Conservation (phyloP, 2,329 filamentous ascomycete genomes). For the Claviceps capensis region DNA sequence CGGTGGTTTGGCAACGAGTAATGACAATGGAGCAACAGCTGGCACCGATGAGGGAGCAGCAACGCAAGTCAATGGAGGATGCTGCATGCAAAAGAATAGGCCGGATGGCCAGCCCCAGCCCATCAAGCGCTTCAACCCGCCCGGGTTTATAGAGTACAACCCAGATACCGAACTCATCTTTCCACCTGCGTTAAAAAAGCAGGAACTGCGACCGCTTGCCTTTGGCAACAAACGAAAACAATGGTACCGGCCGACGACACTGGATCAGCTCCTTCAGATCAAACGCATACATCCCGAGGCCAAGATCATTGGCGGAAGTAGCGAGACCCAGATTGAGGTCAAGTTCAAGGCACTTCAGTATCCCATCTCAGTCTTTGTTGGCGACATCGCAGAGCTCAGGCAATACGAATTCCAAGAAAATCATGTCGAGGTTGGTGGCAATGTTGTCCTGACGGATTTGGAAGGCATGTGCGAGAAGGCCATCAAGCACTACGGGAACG, state of each 20-base stretch:
- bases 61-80: slow-evolving; percentile 27
- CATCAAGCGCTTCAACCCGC: slow-evolving; percentile 63
- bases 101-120: slow-evolving; percentile 37
- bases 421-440: slow-evolving; percentile 82
- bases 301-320: slow-evolving; percentile 91
- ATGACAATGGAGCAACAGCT: not conserved
- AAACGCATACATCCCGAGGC: slow-evolving; percentile 73
- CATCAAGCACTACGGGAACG: slow-evolving; percentile 60
- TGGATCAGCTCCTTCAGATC: slow-evolving; percentile 82
- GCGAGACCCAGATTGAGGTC: slow-evolving; percentile 95
- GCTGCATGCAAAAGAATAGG: slow-evolving; percentile 52
- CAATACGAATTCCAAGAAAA: slow-evolving; percentile 70
- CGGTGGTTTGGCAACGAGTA: no score
- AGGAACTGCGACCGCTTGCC: slow-evolving; percentile 66
- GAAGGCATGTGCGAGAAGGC: slow-evolving; percentile 74
- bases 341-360: slow-evolving; percentile 96
- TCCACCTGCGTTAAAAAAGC: slow-evolving; percentile 69
- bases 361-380: slow-evolving; percentile 77
- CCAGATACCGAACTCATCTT: slow-evolving; percentile 93
- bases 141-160: slow-evolving; percentile 87
- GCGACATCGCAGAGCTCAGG: slow-evolving; percentile 80
- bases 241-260: slow-evolving; percentile 82
- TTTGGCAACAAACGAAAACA: slow-evolving; percentile 91
- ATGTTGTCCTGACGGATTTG: slow-evolving; percentile 82
- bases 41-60: not conserved